Evolutionary conservation across 2,329 filamentous ascomycete genomes (phyloP), one percentile per base, ranked within the genome.

Genomic region (Penicillium aurantiogriseum): DNA sequence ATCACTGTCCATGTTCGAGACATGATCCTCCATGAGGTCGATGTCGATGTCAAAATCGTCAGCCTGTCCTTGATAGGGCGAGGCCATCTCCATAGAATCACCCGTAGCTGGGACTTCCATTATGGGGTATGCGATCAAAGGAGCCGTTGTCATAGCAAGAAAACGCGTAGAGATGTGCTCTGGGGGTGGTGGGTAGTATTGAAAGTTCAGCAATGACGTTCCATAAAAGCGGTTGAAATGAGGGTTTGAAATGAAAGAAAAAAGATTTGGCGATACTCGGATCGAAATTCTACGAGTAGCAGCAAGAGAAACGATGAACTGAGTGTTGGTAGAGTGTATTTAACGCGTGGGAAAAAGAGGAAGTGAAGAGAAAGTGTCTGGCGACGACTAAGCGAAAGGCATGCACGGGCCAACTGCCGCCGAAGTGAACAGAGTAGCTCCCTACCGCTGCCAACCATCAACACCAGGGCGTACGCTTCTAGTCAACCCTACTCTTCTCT

Each of bases 11-110:
- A 84, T 80, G 48, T 84, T 76, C 52, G 85, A 83, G 57, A 79
- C 77, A 62, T 85, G 81, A 63, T 85, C 82, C 58, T 87, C 71
- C 66, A 77, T 74, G 58, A 81, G 69, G 63, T 85, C 84, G 59
- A 87, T 77, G 63, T 88, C 85, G 59, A 88, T 84, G 77, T 66
- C 82, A 76, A 67, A 87, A 76, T 78, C 79, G 64, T 83, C 81
- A 49, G 77, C 76, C 53, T 74, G 71, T 4, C 71, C 72, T 31
- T 75, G 67, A 42, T 74, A 74, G 33, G 74, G 74, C 40, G 72
- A 74, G 11, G 71, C 70, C 74, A 77, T 73, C 59, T 77, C 75
- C 74, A 77, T 77, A 46, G 66, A 76, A 53, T 81, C 77, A 55
- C 79, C 78, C 46, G 72, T 56, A 19, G 64, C 61, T 35, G 71